A percentile compares a stretch with the other conserved stretches of the same genome.
Evolutionary conservation across 257 asterid genomes (phyloP).

Genomic region (Catharanthus roseus): DNA sequence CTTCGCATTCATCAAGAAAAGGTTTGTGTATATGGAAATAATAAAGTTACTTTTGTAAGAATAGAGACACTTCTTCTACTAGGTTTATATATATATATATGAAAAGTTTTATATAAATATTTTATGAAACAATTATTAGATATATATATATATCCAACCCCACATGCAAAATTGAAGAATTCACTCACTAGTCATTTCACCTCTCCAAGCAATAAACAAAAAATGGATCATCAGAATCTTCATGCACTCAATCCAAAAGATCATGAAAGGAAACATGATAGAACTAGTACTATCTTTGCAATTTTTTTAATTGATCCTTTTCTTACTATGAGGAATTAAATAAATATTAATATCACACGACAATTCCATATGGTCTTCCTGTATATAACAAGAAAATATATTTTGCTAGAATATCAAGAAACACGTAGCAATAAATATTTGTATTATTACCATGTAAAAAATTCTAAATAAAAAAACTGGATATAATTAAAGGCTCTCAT

Average conservation of each 20-base stretch:
- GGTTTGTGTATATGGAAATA: too few relatives aligned
- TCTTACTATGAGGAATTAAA: neutral
- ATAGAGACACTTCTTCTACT: too few relatives aligned
- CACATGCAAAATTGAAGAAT: conserved; percentile 1
- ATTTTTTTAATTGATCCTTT: neutral
- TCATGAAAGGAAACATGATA: neutral
- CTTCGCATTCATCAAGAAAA: too few relatives aligned
- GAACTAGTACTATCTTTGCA: neutral
- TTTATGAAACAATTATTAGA: neutral
- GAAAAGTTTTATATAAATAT: too few relatives aligned
- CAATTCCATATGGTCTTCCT: neutral
- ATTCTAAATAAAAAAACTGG: neutral
- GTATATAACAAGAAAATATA: neutral
- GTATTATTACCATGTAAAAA: neutral
- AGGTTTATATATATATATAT: too few relatives aligned
- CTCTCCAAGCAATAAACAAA: neutral
- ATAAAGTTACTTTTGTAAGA: too few relatives aligned
- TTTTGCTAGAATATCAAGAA: neutral
- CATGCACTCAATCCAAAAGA: conserved; percentile 1
- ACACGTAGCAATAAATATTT: neutral
- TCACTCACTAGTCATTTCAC: neutral
- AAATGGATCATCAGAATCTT: neutral
- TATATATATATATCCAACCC: neutral
- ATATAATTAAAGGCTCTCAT: too few relatives aligned
- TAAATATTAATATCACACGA: neutral